Evolutionary conservation across 108 stramenopile species (phyloP).

Genomic region (Discostella stelligeroides): DNA sequence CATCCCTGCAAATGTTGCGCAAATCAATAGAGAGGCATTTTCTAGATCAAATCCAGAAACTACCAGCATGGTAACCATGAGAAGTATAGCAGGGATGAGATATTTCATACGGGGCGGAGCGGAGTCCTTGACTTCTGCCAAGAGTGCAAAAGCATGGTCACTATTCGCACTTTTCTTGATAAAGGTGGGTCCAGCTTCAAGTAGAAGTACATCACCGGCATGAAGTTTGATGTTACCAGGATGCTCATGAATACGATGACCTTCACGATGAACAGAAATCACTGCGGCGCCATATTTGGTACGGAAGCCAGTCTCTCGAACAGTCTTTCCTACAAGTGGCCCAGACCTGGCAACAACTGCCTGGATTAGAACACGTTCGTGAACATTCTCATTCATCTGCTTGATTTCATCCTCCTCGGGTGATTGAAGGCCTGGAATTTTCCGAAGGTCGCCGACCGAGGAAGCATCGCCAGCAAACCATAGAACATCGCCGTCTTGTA

Average conservation of each 20-base stretch:
- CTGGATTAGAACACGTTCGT: slow-evolving; percentile 81
- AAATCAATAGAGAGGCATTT: slow-evolving; percentile 29
- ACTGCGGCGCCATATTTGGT: slow-evolving; percentile 86
- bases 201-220: slow-evolving; percentile 79
- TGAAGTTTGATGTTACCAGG: slow-evolving; percentile 81
- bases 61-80: slow-evolving; percentile 55
- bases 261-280: slow-evolving; percentile 84
- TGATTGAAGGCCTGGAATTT: slow-evolving; percentile 75
- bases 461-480: slow-evolving; percentile 74
- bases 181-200: slow-evolving; percentile 87
- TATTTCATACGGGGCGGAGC: slow-evolving; percentile 72
- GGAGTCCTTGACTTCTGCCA: slow-evolving; percentile 86
- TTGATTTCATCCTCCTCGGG: slow-evolving; percentile 68
- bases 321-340: slow-evolving; percentile 79
- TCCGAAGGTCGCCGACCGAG: slow-evolving; percentile 64
- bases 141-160: slow-evolving; percentile 73
- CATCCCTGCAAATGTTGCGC: slow-evolving; percentile 59
- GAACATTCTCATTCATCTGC: slow-evolving; percentile 71
- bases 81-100: slow-evolving; percentile 67
- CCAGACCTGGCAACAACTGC: slow-evolving; percentile 79
- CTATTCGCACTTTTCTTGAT: slow-evolving; percentile 59
- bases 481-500: slow-evolving; percentile 54
- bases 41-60: not conserved
- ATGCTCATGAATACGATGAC: slow-evolving; percentile 77
- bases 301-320: slow-evolving; percentile 72